Conservation (phyloP, 2,329 filamentous ascomycete species). For the Colletotrichum higginsianum region DNA sequence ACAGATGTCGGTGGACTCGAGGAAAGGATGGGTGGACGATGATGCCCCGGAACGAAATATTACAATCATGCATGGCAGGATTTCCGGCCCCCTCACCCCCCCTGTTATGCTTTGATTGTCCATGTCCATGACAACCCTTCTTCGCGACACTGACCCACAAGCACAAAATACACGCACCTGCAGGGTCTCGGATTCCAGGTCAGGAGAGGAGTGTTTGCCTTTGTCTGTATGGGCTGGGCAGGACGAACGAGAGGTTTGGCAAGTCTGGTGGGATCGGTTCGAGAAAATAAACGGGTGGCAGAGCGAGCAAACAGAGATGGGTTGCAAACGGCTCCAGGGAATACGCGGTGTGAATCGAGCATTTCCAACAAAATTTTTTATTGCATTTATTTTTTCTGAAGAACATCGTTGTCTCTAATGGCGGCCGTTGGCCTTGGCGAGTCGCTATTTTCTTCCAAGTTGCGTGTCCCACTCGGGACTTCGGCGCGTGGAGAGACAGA, state of each 20-base stretch:
- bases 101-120: not conserved
- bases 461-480: not conserved
- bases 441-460: not conserved
- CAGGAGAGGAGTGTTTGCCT: not conserved
- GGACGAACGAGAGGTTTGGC: not conserved
- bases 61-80: not conserved
- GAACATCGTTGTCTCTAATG: too few relatives aligned
- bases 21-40: not conserved
- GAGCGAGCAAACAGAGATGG: not conserved
- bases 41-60: not conserved
- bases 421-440: not conserved
- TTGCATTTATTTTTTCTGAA: not conserved
- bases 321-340: not conserved
- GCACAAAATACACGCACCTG: not conserved
- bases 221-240: not conserved
- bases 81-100: not conserved
- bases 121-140: not conserved
- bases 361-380: not conserved
- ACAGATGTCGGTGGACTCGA: not conserved
- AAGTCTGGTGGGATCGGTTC: not conserved
- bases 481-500: not conserved
- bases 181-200: too few relatives aligned
- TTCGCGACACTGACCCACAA: not conserved
- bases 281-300: not conserved
- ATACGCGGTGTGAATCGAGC: not conserved